These are phyloP conservation scores for Coelastrella sp. DNA, from an alignment of 139 green algal genomes.

Conservation along the genomic window DNA sequence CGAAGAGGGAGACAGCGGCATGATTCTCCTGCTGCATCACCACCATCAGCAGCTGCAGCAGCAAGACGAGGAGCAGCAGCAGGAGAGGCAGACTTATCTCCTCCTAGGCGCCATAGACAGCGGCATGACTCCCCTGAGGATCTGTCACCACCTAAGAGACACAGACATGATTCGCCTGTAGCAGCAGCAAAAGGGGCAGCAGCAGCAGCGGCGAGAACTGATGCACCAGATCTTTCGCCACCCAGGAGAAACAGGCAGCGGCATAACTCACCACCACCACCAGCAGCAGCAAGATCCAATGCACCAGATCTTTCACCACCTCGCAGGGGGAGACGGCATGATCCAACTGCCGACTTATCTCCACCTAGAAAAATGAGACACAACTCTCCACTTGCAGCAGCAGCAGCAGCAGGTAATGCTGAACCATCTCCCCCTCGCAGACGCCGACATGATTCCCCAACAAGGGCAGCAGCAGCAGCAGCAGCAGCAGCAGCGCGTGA, in stretches of 20 bases:
- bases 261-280: conserved; percentile 22
- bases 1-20: not conserved
- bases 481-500: not conserved
- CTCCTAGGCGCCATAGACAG: not conserved
- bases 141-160: conserved; percentile 40
- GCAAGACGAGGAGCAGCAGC: not conserved
- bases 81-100: too few relatives aligned
- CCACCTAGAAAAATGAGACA: too few relatives aligned
- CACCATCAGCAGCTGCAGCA: not conserved
- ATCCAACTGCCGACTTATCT: conserved; percentile 37
- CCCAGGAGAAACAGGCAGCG: conserved; percentile 17
- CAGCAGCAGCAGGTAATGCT: too few relatives aligned
- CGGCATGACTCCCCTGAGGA: not conserved
- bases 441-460: not conserved
- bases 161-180: conserved; percentile 14
- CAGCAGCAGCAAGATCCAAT: not conserved
- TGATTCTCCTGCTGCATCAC: not conserved
- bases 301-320: conserved; percentile 42
- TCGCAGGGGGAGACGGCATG: conserved; percentile 3
- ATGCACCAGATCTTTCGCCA: conserved; percentile 46
- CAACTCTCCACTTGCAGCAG: too few relatives aligned
- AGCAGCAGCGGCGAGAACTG: not conserved
- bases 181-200: too few relatives aligned
- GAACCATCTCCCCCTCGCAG: too few relatives aligned
- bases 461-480: conserved; percentile 37